phyloP scores from a whole-genome alignment of 305 asterid species.

The Rubia peregrina region DNA sequence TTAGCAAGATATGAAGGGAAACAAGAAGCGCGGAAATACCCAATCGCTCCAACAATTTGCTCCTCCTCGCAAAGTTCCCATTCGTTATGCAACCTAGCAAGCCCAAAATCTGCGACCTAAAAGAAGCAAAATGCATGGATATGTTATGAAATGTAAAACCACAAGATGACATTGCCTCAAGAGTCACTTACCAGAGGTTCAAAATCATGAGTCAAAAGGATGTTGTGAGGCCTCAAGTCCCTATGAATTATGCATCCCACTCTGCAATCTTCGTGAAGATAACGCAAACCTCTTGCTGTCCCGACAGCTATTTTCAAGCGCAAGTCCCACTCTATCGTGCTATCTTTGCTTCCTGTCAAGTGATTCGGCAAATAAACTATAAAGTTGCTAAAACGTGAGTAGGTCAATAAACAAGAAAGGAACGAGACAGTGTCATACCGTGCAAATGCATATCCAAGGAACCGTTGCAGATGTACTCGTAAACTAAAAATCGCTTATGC shows the following conservation, averaged over 20 bases:
- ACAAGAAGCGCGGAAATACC: constrained; percentile 29
- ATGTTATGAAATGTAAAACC: not conserved
- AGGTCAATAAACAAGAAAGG: constrained; percentile 2
- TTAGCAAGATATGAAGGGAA: not conserved
- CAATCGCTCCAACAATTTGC: constrained; percentile 52
- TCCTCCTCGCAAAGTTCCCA: constrained; percentile 44
- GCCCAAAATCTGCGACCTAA: constrained; percentile 89
- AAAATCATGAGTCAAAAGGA: constrained; percentile 79
- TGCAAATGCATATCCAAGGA: constrained; percentile 75
- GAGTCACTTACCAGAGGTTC: constrained; percentile 63
- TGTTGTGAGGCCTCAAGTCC: constrained; percentile 71
- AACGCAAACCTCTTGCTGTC: constrained; percentile 83
- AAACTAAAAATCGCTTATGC: constrained; percentile 58
- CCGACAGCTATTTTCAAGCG: constrained; percentile 76
- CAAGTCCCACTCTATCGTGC: constrained; percentile 53
- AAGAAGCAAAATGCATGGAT: constrained; percentile 12
- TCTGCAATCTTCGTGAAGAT: constrained; percentile 94
- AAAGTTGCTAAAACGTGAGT: constrained; percentile 10
- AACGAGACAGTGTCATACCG: constrained; percentile 36
- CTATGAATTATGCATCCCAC: constrained; percentile 80
- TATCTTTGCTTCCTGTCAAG: constrained; percentile 45
- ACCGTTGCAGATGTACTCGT: constrained; percentile 73
- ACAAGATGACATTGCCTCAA: not conserved
- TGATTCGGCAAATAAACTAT: constrained; percentile 8
- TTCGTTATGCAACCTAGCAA: constrained; percentile 68